These are phyloP conservation scores for Mesembryanthemum crystallinum DNA, from an alignment of 148 eudicot species.

Conservation along the genomic window DNA sequence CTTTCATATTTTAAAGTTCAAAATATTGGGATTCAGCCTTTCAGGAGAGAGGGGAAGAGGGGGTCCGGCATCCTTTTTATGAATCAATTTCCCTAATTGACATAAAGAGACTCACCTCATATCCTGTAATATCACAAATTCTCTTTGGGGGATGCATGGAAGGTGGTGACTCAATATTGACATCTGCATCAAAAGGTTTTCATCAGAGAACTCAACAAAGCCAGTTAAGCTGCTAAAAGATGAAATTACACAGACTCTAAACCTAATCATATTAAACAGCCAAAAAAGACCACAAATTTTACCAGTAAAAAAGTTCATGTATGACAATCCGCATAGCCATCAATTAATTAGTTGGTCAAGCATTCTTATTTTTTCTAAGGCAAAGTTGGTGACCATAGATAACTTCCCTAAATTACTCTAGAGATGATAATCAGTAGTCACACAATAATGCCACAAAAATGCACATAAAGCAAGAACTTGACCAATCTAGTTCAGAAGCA, in stretches of 20 bases:
- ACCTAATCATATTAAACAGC: background rate
- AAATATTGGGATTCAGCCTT: too few species aligned
- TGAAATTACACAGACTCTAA: background rate
- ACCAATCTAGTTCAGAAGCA: background rate
- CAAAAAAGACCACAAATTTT: background rate
- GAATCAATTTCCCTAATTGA: background rate
- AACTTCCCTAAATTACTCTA: too few species aligned
- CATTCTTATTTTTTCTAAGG: too few species aligned
- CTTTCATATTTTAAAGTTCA: background rate
- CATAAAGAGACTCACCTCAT: constrained; percentile 49
- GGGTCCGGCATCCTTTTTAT: background rate
- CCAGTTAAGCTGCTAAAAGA: constrained; percentile 9
- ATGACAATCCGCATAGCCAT: background rate
- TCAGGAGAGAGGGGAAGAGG: background rate
- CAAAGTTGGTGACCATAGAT: too few species aligned
- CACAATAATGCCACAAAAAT: background rate
- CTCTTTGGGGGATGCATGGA: constrained; percentile 89
- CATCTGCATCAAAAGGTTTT: constrained; percentile 44
- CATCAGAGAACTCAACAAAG: background rate
- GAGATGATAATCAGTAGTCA: background rate
- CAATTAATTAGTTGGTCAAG: too few species aligned
- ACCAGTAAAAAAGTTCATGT: background rate
- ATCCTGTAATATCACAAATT: constrained; percentile 92
- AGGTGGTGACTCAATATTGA: constrained; percentile 88
- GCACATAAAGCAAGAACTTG: background rate